These are phyloP conservation scores for Amaranthus hypochondriacus DNA, from an alignment of 148 eudicot species.

Conservation along the genomic window DNA sequence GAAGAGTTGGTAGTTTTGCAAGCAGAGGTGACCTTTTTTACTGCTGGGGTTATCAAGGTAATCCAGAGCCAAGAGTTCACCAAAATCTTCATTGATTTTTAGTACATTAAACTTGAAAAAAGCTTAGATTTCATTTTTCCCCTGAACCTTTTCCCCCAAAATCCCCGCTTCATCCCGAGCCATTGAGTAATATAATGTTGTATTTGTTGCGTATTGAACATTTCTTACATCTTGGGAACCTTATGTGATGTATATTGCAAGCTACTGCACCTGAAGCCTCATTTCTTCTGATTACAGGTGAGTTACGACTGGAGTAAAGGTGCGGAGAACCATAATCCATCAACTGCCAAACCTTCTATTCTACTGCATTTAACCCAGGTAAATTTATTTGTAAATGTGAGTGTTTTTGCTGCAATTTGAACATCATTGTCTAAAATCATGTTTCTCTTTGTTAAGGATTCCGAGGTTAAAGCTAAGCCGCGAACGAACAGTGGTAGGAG, in stretches of 20 bases:
- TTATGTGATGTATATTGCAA: neutral
- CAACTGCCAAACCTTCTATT: slow-evolving; percentile 67
- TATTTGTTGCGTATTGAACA: no score
- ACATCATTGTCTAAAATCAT: neutral
- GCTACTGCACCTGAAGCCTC: neutral
- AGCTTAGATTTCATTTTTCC: no score
- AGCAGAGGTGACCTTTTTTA: no score
- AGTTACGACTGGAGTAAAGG: slow-evolving; percentile 99
- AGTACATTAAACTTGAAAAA: no score
- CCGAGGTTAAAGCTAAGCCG: slow-evolving; percentile 40
- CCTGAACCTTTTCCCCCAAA: no score
- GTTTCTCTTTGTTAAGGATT: slow-evolving; percentile 17
- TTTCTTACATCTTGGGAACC: no score
- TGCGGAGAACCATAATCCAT: slow-evolving; percentile 93
- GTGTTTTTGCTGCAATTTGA: neutral
- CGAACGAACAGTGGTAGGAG: slow-evolving; percentile 24
- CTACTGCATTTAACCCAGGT: slow-evolving; percentile 78
- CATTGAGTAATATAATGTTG: no score
- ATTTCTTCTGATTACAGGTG: slow-evolving; percentile 36
- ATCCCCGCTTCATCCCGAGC: no score
- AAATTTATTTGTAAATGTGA: slow-evolving; percentile 3
- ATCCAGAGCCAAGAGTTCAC: no score
- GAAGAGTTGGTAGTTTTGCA: no score
- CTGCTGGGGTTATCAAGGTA: no score
- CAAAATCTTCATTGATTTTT: no score